Percentiles rank a stretch among this genome's conserved stretches.
Conservation (phyloP, 352 stramenopile genomes). For the Globisporangium rhizosaccharum region DNA sequence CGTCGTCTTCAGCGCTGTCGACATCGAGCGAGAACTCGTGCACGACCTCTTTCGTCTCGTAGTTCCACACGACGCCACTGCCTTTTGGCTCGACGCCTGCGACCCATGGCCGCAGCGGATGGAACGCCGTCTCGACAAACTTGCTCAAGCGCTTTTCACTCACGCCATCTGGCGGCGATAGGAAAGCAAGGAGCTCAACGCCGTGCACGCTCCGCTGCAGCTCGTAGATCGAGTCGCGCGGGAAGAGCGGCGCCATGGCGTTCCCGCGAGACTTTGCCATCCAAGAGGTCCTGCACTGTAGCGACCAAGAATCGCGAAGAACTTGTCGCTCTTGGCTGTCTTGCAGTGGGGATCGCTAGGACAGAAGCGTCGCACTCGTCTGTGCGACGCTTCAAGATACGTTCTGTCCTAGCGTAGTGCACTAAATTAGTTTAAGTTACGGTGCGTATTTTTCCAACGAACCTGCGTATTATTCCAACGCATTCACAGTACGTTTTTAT, state of each 20-base stretch:
- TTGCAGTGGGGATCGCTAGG: no score
- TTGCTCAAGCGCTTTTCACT: conserved; percentile 72
- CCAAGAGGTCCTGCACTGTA: no score
- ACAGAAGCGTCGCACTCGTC: no score
- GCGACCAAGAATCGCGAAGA: no score
- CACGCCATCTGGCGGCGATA: conserved; percentile 35
- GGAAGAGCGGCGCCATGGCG: conserved; percentile 9
- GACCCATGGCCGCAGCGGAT: conserved; percentile 61
- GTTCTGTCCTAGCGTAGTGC: no score
- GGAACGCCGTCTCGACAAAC: conserved; percentile 56
- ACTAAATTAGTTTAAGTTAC: no score
- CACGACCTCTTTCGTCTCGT: conserved; percentile 57
- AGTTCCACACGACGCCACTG: conserved; percentile 62
- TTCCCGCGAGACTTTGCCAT: no score
- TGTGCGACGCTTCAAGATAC: no score
- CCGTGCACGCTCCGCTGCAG: conserved; percentile 44
- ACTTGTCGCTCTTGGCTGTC: no score
- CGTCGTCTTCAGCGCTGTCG: conserved; percentile 21
- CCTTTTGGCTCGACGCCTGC: conserved; percentile 63
- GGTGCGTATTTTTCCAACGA: no score
- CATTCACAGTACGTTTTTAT: no score
- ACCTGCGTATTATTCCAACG: no score
- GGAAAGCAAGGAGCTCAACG: conserved; percentile 49
- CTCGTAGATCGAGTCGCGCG: conserved; percentile 51
- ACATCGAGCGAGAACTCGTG: conserved; percentile 54